These are phyloP conservation scores for Fusarium sp. DNA, from an alignment of 2,329 filamentous ascomycete genomes.

Conservation along the genomic window DNA sequence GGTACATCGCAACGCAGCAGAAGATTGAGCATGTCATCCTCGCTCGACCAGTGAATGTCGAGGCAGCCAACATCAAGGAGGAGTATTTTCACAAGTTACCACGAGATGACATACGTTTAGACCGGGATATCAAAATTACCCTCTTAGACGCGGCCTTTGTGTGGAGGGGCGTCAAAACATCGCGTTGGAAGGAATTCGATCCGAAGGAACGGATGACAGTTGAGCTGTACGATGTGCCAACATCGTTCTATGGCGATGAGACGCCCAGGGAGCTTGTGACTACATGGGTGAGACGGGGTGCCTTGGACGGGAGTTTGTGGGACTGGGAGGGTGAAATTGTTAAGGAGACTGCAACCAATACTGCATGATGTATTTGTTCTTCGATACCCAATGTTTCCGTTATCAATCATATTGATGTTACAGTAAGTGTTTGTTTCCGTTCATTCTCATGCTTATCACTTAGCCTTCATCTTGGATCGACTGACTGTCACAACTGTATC, in stretches of 20 bases:
- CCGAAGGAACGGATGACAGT: conserved; percentile 50
- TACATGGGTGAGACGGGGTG: conserved; percentile 51
- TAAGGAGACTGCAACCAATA: neutral
- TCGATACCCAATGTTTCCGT: neutral
- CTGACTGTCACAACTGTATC: too few relatives aligned
- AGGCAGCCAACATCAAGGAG: conserved; percentile 49
- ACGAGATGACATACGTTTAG: conserved; percentile 39
- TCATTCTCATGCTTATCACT: neutral
- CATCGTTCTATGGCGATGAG: conserved; percentile 51
- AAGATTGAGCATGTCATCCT: conserved; percentile 54
- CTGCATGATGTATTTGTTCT: neutral
- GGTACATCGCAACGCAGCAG: conserved; percentile 48
- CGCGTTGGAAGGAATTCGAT: conserved; percentile 47
- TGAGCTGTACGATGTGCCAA: conserved; percentile 50
- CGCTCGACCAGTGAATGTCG: conserved; percentile 48
- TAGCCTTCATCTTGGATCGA: neutral
- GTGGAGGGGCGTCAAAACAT: conserved; percentile 38
- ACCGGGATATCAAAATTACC: conserved; percentile 43
- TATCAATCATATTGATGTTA: neutral
- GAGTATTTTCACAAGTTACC: conserved; percentile 50
- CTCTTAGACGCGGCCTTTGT: conserved; percentile 43
- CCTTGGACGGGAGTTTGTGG: conserved; percentile 53
- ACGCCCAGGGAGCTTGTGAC: conserved; percentile 48
- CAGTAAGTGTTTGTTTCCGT: neutral
- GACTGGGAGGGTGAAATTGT: conserved; percentile 42